These are phyloP conservation scores for Microbotryum silenes-acaulis DNA, from an alignment of 1,284 basidiomycete species.

Conservation along the genomic window DNA sequence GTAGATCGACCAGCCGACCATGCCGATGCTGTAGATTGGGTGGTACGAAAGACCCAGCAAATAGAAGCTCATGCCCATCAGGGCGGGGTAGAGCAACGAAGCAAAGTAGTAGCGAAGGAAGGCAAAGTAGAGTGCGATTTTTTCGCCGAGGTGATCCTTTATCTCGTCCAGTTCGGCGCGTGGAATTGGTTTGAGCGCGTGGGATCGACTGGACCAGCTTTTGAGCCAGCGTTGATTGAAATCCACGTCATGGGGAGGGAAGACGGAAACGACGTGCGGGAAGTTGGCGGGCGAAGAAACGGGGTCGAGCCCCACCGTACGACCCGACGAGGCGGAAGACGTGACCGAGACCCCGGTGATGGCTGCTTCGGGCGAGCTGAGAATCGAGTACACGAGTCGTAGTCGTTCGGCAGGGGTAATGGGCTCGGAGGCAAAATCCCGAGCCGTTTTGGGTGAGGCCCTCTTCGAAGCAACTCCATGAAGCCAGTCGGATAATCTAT, in stretches of 20 bases:
- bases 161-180: constrained; percentile 52
- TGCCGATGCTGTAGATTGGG: constrained; percentile 63
- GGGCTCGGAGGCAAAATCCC: constrained; percentile 45
- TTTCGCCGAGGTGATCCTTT: constrained; percentile 69
- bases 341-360: constrained; percentile 46
- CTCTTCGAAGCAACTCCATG: constrained; percentile 48
- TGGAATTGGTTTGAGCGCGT: constrained; percentile 45
- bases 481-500: constrained; percentile 56
- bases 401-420: constrained; percentile 64
- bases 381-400: constrained; percentile 66
- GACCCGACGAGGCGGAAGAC: constrained; percentile 13
- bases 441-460: constrained; percentile 47
- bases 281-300: constrained; percentile 46
- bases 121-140: constrained; percentile 81
- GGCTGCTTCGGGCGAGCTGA: constrained; percentile 73
- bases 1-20: constrained; percentile 70
- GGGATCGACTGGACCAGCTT: constrained; percentile 55
- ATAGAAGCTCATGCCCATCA: constrained; percentile 46
- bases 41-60: constrained; percentile 55
- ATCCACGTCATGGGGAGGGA: constrained; percentile 70
- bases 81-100: constrained; percentile 36
- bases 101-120: constrained; percentile 71
- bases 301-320: constrained; percentile 14
- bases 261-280: constrained; percentile 68
- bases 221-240: constrained; percentile 69